Percentiles rank a stretch among this genome's conserved stretches.
These are phyloP conservation scores for Phytopythium boreale DNA, from an alignment of 352 stramenopile genomes.

Conservation along the genomic window DNA sequence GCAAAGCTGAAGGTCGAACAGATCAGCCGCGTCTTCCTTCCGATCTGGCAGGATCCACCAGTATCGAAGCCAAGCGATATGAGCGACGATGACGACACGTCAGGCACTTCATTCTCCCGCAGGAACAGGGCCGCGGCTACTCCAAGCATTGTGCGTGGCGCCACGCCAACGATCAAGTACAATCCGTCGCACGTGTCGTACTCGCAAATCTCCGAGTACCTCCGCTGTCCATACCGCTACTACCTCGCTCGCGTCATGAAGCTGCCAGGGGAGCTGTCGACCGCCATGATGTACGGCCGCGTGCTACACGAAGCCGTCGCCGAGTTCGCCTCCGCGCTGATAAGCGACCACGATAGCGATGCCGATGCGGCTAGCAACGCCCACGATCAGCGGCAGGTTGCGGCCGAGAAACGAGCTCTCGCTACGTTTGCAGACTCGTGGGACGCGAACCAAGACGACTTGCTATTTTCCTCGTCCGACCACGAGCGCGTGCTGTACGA, in stretches of 20 bases:
- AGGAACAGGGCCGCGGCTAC: neutral
- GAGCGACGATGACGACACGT: neutral
- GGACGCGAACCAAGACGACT: slow-evolving; percentile 6
- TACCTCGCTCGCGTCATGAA: slow-evolving; percentile 70
- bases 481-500: slow-evolving; percentile 34
- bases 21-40: slow-evolving; percentile 29
- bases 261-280: slow-evolving; percentile 39
- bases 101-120: neutral
- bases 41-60: slow-evolving; percentile 19
- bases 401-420: slow-evolving; percentile 12
- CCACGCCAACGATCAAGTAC: slow-evolving; percentile 13
- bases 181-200: slow-evolving; percentile 72
- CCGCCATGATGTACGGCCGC: slow-evolving; percentile 72
- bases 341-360: slow-evolving; percentile 13
- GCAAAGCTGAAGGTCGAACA: slow-evolving; percentile 27
- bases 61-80: neutral
- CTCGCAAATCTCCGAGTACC: slow-evolving; percentile 78
- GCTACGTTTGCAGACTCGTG: slow-evolving; percentile 26
- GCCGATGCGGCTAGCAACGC: neutral
- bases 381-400: neutral
- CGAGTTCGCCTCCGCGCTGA: slow-evolving; percentile 31
- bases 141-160: neutral
- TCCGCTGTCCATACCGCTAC: slow-evolving; percentile 77
- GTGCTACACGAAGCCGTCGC: slow-evolving; percentile 72
- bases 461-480: slow-evolving; percentile 34